Percentiles rank a stretch among this genome's conserved stretches.
These are phyloP conservation scores for Pisolithus sp. DNA, from an alignment of 768 basidiomycete species.

Conservation along the genomic window DNA sequence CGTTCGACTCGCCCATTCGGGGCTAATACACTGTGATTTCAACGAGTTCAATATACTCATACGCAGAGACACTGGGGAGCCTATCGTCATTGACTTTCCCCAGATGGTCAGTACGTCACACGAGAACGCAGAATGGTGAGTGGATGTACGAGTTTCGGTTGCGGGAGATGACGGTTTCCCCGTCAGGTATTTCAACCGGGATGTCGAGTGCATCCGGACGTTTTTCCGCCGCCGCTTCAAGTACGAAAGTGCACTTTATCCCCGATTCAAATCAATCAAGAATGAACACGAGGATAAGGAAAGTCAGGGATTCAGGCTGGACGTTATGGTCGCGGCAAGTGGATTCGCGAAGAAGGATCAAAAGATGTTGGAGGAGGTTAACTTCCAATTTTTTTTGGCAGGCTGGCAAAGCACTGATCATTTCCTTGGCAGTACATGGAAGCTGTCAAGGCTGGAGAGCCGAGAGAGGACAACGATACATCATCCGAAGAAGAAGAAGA, in stretches of 20 bases:
- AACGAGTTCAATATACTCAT: slow-evolving; percentile 99
- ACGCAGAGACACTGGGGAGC: slow-evolving; percentile 63
- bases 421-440: slow-evolving; percentile 58
- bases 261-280: slow-evolving; percentile 57
- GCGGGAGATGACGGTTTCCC: slow-evolving; percentile 3
- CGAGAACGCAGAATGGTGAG: slow-evolving; percentile 92
- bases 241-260: slow-evolving; percentile 88
- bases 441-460: slow-evolving; percentile 35
- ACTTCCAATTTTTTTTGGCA: slow-evolving; percentile 22
- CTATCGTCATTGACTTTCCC: slow-evolving; percentile 95
- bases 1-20: slow-evolving; percentile 86
- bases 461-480: slow-evolving; percentile 21
- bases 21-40: slow-evolving; percentile 98
- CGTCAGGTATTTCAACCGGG: slow-evolving; percentile 94
- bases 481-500: slow-evolving; percentile 30
- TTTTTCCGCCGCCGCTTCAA: slow-evolving; percentile 90
- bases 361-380: slow-evolving; percentile 77
- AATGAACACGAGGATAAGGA: slow-evolving; percentile 28
- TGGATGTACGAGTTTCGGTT: slow-evolving; percentile 10
- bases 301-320: slow-evolving; percentile 62
- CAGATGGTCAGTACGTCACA: slow-evolving; percentile 99
- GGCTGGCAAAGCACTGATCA: slow-evolving; percentile 12
- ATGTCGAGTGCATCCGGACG: slow-evolving; percentile 91
- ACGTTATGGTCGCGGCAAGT: slow-evolving; percentile 90
- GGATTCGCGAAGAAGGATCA: slow-evolving; percentile 85